These are phyloP conservation scores for Dothistroma septosporum DNA, from an alignment of 2,329 filamentous ascomycete species.

Conservation along the genomic window DNA sequence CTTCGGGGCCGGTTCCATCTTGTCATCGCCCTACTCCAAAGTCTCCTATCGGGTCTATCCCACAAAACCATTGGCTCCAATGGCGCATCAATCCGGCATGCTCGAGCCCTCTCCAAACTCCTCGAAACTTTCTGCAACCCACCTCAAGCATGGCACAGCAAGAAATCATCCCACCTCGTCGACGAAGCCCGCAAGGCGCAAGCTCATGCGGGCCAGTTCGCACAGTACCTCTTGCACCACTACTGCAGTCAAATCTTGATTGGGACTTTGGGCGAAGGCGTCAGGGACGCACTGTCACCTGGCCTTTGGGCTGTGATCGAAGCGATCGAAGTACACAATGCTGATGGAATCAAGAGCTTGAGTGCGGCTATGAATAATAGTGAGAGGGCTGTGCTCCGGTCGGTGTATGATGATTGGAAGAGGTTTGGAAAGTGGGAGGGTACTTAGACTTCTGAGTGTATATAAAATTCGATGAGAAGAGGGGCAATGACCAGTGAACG, in stretches of 20 bases:
- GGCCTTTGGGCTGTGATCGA: slow-evolving; percentile 53
- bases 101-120: slow-evolving; percentile 50
- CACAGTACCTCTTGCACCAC: slow-evolving; percentile 55
- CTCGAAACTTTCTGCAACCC: slow-evolving; percentile 60
- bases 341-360: slow-evolving; percentile 48
- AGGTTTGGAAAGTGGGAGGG: slow-evolving; percentile 35
- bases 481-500: neutral
- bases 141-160: slow-evolving; percentile 43
- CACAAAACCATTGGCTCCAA: slow-evolving; percentile 26
- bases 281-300: slow-evolving; percentile 51
- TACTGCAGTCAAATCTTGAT: slow-evolving; percentile 53
- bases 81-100: slow-evolving; percentile 39
- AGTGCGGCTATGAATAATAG: slow-evolving; percentile 51
- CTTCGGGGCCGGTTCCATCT: slow-evolving; percentile 59
- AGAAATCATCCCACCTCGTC: slow-evolving; percentile 42
- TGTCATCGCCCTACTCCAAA: slow-evolving; percentile 52
- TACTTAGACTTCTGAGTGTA: slow-evolving; percentile 1
- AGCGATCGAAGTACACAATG: slow-evolving; percentile 44
- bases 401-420: slow-evolving; percentile 50
- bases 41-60: slow-evolving; percentile 55
- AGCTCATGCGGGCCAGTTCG: slow-evolving; percentile 54
- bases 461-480: neutral
- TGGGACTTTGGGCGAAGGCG: slow-evolving; percentile 46
- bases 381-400: slow-evolving; percentile 51
- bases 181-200: slow-evolving; percentile 59